Evolutionary conservation across 164 flowering plant species (phyloP).

Genomic region (Litsea cubeba): DNA sequence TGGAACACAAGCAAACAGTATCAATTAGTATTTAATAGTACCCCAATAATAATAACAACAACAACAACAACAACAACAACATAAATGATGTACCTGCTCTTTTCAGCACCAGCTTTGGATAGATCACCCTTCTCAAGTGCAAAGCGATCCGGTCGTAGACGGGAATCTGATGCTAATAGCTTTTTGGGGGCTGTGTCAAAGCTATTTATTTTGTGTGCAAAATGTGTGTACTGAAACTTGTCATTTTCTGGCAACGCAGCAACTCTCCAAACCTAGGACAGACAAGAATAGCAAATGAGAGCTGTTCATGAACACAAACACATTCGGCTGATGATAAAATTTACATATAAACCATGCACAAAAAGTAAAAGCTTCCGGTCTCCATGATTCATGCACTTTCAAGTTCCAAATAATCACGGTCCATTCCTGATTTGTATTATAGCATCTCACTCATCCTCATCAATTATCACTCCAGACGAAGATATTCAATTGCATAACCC

Average conservation of each 20-base stretch:
- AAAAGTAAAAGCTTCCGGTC: background rate
- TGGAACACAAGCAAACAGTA: background rate
- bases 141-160: slow-evolving; percentile 78
- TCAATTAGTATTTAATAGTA: too few relatives aligned
- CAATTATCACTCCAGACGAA: background rate
- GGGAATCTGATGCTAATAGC: slow-evolving; percentile 82
- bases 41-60: background rate
- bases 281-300: background rate
- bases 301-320: background rate
- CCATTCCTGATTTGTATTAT: background rate
- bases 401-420: background rate
- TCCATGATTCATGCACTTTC: background rate
- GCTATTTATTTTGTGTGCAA: slow-evolving; percentile 81
- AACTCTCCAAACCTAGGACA: slow-evolving; percentile 61
- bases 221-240: slow-evolving; percentile 71
- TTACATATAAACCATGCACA: background rate
- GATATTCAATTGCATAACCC: background rate
- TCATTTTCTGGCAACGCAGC: slow-evolving; percentile 62
- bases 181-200: slow-evolving; percentile 82
- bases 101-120: slow-evolving; percentile 70
- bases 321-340: background rate
- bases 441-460: background rate
- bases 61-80: background rate
- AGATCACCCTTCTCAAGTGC: slow-evolving; percentile 84
- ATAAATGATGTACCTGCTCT: slow-evolving; percentile 50